Evolutionary conservation across 768 basidiomycete species (phyloP).

Genomic region (Pulveroboletus sp.): DNA sequence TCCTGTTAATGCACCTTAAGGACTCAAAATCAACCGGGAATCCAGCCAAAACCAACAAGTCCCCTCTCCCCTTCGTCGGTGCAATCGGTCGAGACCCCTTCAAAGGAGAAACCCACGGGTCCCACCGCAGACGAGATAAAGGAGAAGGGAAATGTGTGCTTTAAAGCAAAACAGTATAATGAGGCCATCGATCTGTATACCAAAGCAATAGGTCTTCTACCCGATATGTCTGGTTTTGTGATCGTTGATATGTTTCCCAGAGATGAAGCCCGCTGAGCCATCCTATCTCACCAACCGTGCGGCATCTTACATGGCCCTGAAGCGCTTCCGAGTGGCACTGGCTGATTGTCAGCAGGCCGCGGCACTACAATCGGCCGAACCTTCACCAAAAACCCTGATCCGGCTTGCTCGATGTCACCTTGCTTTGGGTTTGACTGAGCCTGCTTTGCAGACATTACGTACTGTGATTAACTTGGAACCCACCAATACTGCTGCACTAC

Average conservation of each 20-base stretch:
- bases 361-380: constrained; percentile 56
- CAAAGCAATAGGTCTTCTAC: constrained; percentile 64
- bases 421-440: constrained; percentile 66
- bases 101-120: constrained; percentile 29
- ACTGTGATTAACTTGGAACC: constrained; percentile 61
- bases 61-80: constrained; percentile 18
- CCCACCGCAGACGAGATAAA: constrained; percentile 55
- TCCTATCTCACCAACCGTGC: constrained; percentile 84
- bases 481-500: constrained; percentile 53
- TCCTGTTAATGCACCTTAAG: constrained; percentile 12
- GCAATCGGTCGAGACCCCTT: constrained; percentile 7
- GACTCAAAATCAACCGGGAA: constrained; percentile 12
- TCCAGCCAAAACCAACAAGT: constrained; percentile 11
- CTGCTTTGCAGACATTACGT: constrained; percentile 67
- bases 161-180: constrained; percentile 61
- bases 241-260: constrained; percentile 30
- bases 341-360: constrained; percentile 78
- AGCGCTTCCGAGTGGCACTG: constrained; percentile 71
- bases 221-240: constrained; percentile 17
- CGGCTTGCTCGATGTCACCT: constrained; percentile 84
- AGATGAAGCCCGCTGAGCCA: constrained; percentile 62
- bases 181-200: constrained; percentile 76
- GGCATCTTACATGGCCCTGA: constrained; percentile 79
- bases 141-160: constrained; percentile 73
- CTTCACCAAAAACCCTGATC: constrained; percentile 74